Conservation (phyloP, 2,329 filamentous ascomycete species). For the Taxawa tesnikishii region DNA sequence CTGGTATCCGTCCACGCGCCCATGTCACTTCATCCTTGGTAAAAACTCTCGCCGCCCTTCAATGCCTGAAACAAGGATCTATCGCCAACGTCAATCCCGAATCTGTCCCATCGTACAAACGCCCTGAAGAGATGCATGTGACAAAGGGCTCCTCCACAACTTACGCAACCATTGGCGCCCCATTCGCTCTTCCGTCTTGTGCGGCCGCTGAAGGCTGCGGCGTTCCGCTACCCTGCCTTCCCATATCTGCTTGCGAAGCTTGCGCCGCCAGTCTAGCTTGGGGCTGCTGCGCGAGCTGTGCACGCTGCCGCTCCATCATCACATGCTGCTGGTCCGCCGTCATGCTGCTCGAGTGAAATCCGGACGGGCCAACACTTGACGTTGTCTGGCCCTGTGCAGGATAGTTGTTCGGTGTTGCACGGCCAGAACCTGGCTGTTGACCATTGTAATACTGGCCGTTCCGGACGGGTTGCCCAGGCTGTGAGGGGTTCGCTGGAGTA, state of each 20-base stretch:
- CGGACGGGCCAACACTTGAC: constrained; percentile 13
- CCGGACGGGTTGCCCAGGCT: not conserved
- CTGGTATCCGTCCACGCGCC: too few relatives aligned
- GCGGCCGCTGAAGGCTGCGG: not conserved
- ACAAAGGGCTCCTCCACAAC: too few relatives aligned
- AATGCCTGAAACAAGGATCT: too few relatives aligned
- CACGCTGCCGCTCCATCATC: constrained; percentile 24
- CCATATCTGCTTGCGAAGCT: constrained; percentile 2
- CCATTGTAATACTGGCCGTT: constrained; percentile 1
- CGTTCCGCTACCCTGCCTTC: not conserved
- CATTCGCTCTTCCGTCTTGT: not conserved
- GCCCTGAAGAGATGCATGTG: too few relatives aligned
- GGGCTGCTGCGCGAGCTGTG: constrained; percentile 21
- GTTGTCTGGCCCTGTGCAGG: constrained; percentile 16
- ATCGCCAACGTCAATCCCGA: too few relatives aligned
- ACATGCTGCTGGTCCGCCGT: constrained; percentile 20
- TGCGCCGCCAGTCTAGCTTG: constrained; percentile 8
- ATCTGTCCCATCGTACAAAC: too few relatives aligned
- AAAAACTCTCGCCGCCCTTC: too few relatives aligned
- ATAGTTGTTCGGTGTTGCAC: constrained; percentile 15
- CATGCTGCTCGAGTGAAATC: constrained; percentile 17
- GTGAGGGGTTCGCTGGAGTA: constrained; percentile 2
- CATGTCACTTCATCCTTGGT: too few relatives aligned
- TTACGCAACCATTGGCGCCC: not conserved
- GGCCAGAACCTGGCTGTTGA: constrained; percentile 14